A percentile compares a stretch with the other conserved stretches of the same genome.
These are phyloP conservation scores for Leptographium wingfieldii DNA, from an alignment of 2,329 filamentous ascomycete genomes.

Conservation along the genomic window DNA sequence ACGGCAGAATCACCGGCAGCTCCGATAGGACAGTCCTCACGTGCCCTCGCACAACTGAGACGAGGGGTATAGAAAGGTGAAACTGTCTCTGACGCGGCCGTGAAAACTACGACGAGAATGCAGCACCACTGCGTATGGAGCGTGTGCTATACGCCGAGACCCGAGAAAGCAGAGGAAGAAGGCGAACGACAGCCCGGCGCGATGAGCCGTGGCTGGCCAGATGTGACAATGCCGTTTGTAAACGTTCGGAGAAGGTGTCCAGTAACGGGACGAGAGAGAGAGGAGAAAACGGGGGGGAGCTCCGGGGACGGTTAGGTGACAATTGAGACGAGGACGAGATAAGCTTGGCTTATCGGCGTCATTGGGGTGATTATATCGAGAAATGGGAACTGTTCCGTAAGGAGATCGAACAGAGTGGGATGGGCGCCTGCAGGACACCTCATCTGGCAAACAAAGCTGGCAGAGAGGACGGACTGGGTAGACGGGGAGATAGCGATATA, in stretches of 20 bases:
- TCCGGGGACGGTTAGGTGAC: constrained; percentile 28
- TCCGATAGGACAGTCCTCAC: no score
- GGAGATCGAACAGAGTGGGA: constrained; percentile 1
- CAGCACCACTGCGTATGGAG: no score
- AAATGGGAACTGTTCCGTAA: constrained; percentile 10
- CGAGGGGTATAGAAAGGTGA: no score
- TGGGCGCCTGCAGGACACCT: neutral
- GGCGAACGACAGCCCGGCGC: no score
- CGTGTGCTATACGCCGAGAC: no score
- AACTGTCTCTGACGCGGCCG: no score
- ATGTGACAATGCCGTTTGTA: neutral
- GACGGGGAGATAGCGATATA: constrained; percentile 8
- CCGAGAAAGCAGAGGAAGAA: no score
- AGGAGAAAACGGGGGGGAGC: neutral
- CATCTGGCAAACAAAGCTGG: no score
- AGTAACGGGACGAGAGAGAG: neutral
- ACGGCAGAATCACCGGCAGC: no score
- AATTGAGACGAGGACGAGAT: constrained; percentile 42
- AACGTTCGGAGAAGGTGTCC: neutral
- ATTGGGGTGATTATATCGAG: constrained; percentile 25
- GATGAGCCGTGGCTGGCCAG: neutral
- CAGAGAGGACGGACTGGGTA: neutral
- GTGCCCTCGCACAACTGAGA: no score
- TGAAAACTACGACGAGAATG: no score
- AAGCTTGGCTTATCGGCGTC: constrained; percentile 45